Percentiles rank a stretch among this genome's conserved stretches.
Evolutionary conservation across 2,329 filamentous ascomycete genomes (phyloP).

Genomic region (Neopestalotiopsis rosae): DNA sequence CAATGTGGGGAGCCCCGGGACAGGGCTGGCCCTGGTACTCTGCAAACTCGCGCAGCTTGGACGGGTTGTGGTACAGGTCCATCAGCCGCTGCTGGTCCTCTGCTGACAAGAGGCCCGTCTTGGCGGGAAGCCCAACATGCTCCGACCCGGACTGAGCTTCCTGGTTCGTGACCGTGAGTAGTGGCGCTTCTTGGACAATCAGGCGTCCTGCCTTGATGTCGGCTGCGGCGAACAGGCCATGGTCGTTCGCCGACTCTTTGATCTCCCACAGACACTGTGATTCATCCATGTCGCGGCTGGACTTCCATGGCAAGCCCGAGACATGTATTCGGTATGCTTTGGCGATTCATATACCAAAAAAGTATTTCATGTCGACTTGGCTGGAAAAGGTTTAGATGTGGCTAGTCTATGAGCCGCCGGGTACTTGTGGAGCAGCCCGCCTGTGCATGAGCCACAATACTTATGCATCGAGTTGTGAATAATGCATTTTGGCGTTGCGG

Average conservation of each 20-base stretch:
- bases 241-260: conserved; percentile 7
- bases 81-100: conserved; percentile 5
- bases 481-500: too few relatives aligned
- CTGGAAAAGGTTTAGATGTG: conserved; percentile 6
- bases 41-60: conserved; percentile 8
- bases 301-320: not conserved
- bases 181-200: conserved; percentile 13
- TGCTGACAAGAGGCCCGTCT: conserved; percentile 2
- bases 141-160: conserved; percentile 7
- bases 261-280: conserved; percentile 1
- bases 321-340: not conserved
- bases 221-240: conserved; percentile 8
- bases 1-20: conserved; percentile 10
- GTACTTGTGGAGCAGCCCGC: not conserved
- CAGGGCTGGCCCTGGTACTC: conserved; percentile 12
- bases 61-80: conserved; percentile 11
- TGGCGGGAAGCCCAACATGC: conserved; percentile 5
- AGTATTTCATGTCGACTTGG: not conserved
- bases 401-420: not conserved
- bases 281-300: conserved; percentile 8
- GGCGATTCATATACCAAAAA: not conserved
- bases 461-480: not conserved
- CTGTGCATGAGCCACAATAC: not conserved
- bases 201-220: conserved; percentile 6
- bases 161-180: conserved; percentile 6